phyloP scores from a whole-genome alignment of 257 asterid species.

The Fraxinus cuspidata region DNA sequence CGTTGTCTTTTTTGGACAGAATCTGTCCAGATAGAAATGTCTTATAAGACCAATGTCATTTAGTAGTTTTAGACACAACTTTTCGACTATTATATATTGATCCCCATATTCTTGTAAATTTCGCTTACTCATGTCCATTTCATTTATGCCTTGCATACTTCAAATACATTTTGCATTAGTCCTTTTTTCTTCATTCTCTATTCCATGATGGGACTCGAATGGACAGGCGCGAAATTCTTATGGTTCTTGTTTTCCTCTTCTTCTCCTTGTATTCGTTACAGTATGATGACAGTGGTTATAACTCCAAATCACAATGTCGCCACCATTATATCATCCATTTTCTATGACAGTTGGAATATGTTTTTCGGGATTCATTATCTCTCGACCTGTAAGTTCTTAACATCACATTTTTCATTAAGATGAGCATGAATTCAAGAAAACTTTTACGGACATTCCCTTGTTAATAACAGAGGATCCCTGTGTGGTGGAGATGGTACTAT shows the following conservation, averaged over 20 bases:
- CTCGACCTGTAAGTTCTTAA: slow-evolving; percentile 1
- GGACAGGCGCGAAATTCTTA: slow-evolving; percentile 16
- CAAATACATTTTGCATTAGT: too few species aligned
- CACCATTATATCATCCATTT: slow-evolving; percentile 6
- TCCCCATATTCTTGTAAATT: too few species aligned
- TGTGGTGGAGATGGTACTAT: slow-evolving; percentile 50
- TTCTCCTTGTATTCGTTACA: slow-evolving; percentile 12
- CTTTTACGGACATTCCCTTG: background rate
- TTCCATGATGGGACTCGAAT: slow-evolving; percentile 17
- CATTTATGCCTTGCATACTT: too few species aligned
- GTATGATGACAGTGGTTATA: slow-evolving; percentile 16
- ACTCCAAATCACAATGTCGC: slow-evolving; percentile 1
- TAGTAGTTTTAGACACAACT: too few species aligned
- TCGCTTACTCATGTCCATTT: too few species aligned
- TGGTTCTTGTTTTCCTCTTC: slow-evolving; percentile 19
- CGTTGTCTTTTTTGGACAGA: too few species aligned
- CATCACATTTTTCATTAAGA: background rate
- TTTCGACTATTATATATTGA: too few species aligned
- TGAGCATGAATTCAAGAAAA: too few species aligned
- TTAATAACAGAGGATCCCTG: slow-evolving; percentile 37
- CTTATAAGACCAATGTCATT: too few species aligned
- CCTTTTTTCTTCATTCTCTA: background rate
- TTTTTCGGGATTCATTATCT: slow-evolving; percentile 9
- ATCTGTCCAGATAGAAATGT: too few species aligned
- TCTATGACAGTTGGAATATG: background rate